These are phyloP conservation scores for Penicillium capsulatum DNA, from an alignment of 2,329 filamentous ascomycete species.

Conservation along the genomic window DNA sequence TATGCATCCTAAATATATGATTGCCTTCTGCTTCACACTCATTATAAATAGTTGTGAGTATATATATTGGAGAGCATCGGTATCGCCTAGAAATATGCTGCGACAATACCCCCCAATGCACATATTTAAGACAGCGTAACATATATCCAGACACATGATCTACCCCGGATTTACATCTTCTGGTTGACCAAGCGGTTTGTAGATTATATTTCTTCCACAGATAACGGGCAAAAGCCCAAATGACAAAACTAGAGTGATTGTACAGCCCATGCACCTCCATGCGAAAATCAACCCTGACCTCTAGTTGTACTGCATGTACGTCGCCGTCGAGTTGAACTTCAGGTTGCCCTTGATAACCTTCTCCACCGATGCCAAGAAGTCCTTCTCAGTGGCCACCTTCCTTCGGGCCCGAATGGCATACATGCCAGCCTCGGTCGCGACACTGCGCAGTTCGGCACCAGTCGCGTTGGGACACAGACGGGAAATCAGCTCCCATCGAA, in stretches of 20 bases:
- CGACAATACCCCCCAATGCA: too few relatives aligned
- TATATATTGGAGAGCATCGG: too few relatives aligned
- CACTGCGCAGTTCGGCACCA: constrained; percentile 89
- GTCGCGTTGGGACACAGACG: constrained; percentile 95
- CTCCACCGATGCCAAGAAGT: constrained; percentile 95
- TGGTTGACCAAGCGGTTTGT: constrained; percentile 3
- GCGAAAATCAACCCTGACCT: constrained; percentile 19
- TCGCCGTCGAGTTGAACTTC: constrained; percentile 98
- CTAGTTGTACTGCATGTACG: constrained; percentile 99
- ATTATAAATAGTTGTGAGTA: too few relatives aligned
- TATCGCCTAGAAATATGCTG: too few relatives aligned
- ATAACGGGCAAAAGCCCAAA: constrained; percentile 12
- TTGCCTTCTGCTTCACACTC: too few relatives aligned
- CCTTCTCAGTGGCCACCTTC: constrained; percentile 98
- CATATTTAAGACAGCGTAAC: too few relatives aligned
- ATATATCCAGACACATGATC: too few relatives aligned
- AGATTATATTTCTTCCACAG: constrained; percentile 21
- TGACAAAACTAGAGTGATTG: constrained; percentile 30
- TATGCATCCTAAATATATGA: too few relatives aligned
- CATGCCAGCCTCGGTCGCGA: constrained; percentile 98
- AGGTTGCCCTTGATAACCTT: constrained; percentile 99
- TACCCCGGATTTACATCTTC: too few relatives aligned
- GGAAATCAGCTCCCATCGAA: constrained; percentile 97
- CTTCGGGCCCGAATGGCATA: constrained; percentile 90
- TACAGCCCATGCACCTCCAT: constrained; percentile 32